Percentiles rank a stretch among this genome's conserved stretches.
phyloP scores from a whole-genome alignment of 768 basidiomycete species.

The Pleurotus tuoliensis region DNA sequence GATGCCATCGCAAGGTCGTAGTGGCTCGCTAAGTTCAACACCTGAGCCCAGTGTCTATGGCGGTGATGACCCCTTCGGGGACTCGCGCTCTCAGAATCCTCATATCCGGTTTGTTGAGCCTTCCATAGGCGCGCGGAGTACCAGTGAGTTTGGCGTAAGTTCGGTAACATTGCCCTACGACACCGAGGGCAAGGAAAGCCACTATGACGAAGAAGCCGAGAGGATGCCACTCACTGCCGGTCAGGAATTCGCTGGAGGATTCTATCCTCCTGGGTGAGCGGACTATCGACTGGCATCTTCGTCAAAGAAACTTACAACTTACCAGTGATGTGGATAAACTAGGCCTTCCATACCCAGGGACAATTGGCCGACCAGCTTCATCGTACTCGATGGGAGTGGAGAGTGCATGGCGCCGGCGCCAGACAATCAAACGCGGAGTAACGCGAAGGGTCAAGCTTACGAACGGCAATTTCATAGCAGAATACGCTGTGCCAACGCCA shows the following conservation, averaged over 20 bases:
- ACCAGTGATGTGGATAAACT: slow-evolving; percentile 7
- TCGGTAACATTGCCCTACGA: not conserved
- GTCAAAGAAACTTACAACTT: not conserved
- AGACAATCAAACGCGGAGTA: slow-evolving; percentile 69
- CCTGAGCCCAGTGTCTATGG: slow-evolving; percentile 2
- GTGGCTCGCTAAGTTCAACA: not conserved
- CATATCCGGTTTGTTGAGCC: slow-evolving; percentile 5
- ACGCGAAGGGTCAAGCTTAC: slow-evolving; percentile 74
- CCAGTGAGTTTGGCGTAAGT: slow-evolving; percentile 2
- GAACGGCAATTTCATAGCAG: slow-evolving; percentile 69
- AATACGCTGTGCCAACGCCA: slow-evolving; percentile 65
- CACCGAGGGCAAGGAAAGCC: not conserved
- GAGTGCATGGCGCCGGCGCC: slow-evolving; percentile 48
- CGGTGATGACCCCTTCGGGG: slow-evolving; percentile 2
- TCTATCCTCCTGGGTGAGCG: slow-evolving; percentile 3
- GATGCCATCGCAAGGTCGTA: not conserved
- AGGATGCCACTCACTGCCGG: slow-evolving; percentile 3
- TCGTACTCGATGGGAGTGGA: not conserved
- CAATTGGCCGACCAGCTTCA: not conserved
- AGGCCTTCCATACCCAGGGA: not conserved
- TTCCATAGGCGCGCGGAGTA: not conserved
- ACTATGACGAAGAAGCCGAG: not conserved
- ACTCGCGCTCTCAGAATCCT: not conserved
- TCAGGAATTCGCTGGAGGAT: slow-evolving; percentile 3
- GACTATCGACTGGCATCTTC: not conserved